Conservation (phyloP, 305 asterid genomes). For the Fraxinus nigra region DNA sequence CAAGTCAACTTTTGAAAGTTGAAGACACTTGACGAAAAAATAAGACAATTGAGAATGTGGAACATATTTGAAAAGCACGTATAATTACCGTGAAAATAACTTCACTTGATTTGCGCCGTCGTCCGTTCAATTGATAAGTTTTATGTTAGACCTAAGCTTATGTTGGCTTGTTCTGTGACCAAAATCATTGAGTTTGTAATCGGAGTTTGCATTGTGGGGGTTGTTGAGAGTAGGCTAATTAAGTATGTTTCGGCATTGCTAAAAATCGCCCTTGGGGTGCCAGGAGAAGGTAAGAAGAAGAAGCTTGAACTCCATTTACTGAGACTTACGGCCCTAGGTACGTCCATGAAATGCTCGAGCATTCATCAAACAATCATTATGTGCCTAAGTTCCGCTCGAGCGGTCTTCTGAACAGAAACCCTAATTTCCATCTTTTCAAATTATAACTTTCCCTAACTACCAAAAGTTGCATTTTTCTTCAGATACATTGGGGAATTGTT, state of each 20-base stretch:
- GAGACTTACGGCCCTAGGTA: not conserved
- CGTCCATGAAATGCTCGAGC: not conserved
- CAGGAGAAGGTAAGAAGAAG: not conserved
- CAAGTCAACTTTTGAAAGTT: not conserved
- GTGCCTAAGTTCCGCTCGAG: not conserved
- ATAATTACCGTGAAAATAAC: too few species aligned
- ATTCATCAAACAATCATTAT: not conserved
- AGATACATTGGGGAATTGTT: not conserved
- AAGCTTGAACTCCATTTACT: not conserved
- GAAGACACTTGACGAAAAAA: not conserved
- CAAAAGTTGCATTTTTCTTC: not conserved
- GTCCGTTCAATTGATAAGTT: not conserved
- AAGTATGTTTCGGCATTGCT: not conserved
- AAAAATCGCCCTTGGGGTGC: not conserved
- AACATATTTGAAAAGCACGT: too few species aligned
- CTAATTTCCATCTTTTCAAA: too few species aligned
- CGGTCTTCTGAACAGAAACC: not conserved
- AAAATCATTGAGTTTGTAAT: not conserved
- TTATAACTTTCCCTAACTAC: not conserved
- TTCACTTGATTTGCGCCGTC: too few species aligned
- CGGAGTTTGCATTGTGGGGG: not conserved
- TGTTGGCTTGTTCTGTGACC: not conserved
- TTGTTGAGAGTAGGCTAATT: not conserved
- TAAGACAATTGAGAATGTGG: not conserved
- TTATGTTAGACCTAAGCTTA: not conserved